Percentiles rank a stretch among this genome's conserved stretches.
Conservation (phyloP, 164 flowering plant genomes). For the Buxus sempervirens region DNA sequence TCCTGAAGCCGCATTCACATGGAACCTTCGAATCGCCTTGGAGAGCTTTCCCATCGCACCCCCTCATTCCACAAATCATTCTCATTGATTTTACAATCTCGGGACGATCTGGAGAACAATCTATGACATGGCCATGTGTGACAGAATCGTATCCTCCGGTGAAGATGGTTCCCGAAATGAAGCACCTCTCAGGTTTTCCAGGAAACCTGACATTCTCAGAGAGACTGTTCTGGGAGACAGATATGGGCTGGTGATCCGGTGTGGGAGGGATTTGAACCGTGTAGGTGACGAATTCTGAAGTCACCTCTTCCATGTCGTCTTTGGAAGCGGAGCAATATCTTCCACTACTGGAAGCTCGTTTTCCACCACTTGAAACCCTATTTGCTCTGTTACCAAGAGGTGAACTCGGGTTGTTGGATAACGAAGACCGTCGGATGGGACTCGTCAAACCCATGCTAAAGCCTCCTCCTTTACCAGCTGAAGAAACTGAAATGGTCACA, state of each 20-base stretch:
- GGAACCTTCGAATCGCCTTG: constrained; percentile 22
- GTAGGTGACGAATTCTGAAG: constrained; percentile 54
- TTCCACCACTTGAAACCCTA: constrained; percentile 15
- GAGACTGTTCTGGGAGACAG: constrained; percentile 41
- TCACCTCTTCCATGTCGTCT: constrained; percentile 33
- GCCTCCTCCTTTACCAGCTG: constrained; percentile 43
- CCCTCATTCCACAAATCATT: constrained; percentile 57
- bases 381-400: constrained; percentile 40
- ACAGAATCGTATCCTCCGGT: constrained; percentile 80
- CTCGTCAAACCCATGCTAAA: constrained; percentile 58
- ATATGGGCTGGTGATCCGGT: constrained; percentile 56
- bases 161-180: constrained; percentile 64
- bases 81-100: constrained; percentile 15
- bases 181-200: constrained; percentile 28
- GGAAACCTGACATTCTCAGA: constrained; percentile 16
- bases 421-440: constrained; percentile 53
- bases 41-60: constrained; percentile 66
- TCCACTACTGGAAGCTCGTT: constrained; percentile 36
- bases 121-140: constrained; percentile 65
- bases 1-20: constrained; percentile 76
- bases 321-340: constrained; percentile 39
- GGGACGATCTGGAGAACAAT: constrained; percentile 30
- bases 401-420: constrained; percentile 58
- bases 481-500: constrained; percentile 65
- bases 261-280: constrained; percentile 89